Base-by-base conservation (phyloP, 176 grass and related monocot genomes). In the Aechmea fasciata region DNA sequence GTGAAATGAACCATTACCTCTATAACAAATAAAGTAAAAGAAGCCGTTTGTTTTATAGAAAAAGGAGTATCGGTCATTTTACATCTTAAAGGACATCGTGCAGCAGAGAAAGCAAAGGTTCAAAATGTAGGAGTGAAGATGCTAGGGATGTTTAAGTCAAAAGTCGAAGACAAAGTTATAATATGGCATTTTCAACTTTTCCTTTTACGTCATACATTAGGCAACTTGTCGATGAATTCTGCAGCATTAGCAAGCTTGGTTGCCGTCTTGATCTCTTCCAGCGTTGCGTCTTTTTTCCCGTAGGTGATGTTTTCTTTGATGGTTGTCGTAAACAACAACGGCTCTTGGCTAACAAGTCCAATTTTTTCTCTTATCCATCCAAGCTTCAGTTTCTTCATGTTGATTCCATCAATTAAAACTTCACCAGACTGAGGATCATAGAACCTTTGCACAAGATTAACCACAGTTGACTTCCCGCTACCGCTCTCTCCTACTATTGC, bases 401-500 rank as follows among this genome's bases (percentile, higher is more conserved):
- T 77, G 69, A 85, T 10, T 23, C 85, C 83, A 50, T 96, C 92
- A 64, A 96, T 87, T 63, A 96, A 52, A 22, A 96, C 85, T 87
- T 84, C 66, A 55, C 92, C 92, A 57, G 85, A 55, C 66, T 87
- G 83, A 41, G 92, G 92, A 82, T 96, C 92, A 71, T 96, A 96
- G 75, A 96, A 96, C 53, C 92, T 88, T 54, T 88, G 81, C 25
- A 96, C 78, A 47, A 91, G 74, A 75, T 75, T 91, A 71, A 96
- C 74, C 13, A 91, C 85, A 14, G 92, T 96, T 14, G 85, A 91
- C 70, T 96, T 96, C 11, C 92, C 92, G 52, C 85, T 86, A 48
- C 92, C 92, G 20, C 88, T 91, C 75, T 87, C 88, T 61, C 92
- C 92, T 68, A 96, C 92, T 73, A 96, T 78, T 63, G 92, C 92